These are phyloP conservation scores for Solanum sejunctum DNA, from an alignment of 257 asterid genomes.

Conservation along the genomic window DNA sequence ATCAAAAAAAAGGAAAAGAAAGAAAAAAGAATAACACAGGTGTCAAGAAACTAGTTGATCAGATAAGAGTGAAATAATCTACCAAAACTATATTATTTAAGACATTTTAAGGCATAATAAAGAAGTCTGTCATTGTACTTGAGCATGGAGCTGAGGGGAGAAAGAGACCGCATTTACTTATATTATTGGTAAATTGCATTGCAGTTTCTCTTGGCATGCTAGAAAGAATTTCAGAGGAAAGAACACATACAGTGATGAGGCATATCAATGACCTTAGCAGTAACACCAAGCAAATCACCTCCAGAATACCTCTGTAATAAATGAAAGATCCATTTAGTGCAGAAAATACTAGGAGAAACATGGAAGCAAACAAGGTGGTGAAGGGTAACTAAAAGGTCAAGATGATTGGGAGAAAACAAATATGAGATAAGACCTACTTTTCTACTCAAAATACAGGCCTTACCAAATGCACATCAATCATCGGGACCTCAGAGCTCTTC, in stretches of 20 bases:
- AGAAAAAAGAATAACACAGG: no score
- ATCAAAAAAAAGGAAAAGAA: no score
- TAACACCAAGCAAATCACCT: conserved; percentile 75
- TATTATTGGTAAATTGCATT: neutral
- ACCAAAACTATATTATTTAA: neutral
- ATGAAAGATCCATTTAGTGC: conserved; percentile 9
- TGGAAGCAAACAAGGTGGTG: neutral
- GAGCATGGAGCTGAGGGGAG: neutral
- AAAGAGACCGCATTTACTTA: neutral
- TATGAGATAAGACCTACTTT: neutral
- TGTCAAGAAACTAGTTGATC: neutral
- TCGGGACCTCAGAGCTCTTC: conserved; percentile 85
- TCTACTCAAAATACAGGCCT: conserved; percentile 11
- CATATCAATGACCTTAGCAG: conserved; percentile 77
- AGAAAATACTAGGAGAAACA: neutral
- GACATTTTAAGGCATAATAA: neutral
- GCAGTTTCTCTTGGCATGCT: neutral
- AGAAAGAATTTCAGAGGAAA: neutral
- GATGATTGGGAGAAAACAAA: neutral
- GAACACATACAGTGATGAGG: conserved; percentile 53
- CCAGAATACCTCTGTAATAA: conserved; percentile 69
- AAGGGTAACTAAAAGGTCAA: neutral
- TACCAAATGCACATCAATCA: conserved; percentile 88
- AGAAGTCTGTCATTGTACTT: neutral
- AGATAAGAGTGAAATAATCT: neutral